Evolutionary conservation across 2,329 filamentous ascomycete genomes (phyloP).

Genomic region (Tympanopsis confertula): DNA sequence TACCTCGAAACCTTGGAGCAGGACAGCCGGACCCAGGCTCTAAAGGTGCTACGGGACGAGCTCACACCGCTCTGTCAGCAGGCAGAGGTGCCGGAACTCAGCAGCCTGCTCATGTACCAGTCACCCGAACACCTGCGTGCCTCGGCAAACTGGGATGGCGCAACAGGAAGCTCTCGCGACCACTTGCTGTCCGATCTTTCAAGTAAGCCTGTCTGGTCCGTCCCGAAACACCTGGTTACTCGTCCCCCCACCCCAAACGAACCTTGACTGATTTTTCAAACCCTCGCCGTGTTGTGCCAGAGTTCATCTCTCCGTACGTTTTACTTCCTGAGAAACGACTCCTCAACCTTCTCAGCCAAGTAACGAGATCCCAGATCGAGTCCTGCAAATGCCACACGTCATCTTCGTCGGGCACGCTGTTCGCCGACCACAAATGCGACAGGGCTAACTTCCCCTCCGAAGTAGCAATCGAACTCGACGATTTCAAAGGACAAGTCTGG

Average conservation of each 20-base stretch:
- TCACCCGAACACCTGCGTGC: constrained; percentile 64
- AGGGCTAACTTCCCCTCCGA: constrained; percentile 67
- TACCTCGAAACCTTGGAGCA: constrained; percentile 3
- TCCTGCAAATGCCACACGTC: constrained; percentile 84
- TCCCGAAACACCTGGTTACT: background rate
- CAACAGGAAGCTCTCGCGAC: constrained; percentile 62
- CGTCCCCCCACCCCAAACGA: background rate
- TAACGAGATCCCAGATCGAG: constrained; percentile 74
- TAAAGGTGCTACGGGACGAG: background rate
- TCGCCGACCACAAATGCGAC: constrained; percentile 78
- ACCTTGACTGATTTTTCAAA: constrained; percentile 2
- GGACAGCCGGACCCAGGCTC: constrained; percentile 9
- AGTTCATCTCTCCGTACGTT: constrained; percentile 84
- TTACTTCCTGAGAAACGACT: constrained; percentile 93
- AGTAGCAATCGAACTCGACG: constrained; percentile 55
- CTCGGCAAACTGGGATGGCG: constrained; percentile 78
- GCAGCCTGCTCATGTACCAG: constrained; percentile 76
- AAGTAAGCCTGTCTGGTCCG: constrained; percentile 37
- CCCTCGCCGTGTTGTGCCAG: constrained; percentile 27
- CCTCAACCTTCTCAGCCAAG: constrained; percentile 67
- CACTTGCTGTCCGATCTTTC: constrained; percentile 71
- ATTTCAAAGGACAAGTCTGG: constrained; percentile 80
- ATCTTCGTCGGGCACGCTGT: constrained; percentile 66
- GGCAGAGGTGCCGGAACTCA: no score
- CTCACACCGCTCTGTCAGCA: background rate